Conservation (phyloP, 495 filamentous ascomycete genomes). For the Evansstolkia leycettana region DNA sequence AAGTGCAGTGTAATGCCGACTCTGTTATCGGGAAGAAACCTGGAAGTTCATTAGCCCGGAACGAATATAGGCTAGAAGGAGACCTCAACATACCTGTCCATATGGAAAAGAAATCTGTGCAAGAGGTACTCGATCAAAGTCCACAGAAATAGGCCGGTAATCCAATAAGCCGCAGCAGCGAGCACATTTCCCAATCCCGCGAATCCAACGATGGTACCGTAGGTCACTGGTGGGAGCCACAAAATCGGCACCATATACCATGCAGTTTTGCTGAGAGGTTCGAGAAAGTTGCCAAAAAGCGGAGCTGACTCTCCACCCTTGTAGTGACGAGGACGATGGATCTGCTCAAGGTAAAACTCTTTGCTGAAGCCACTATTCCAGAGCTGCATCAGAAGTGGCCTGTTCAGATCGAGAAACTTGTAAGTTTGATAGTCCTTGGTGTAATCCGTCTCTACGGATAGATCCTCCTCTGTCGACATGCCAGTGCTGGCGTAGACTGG, state of each 20-base stretch:
- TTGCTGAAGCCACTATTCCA: conserved; percentile 83
- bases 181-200: conserved; percentile 38
- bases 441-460: conserved; percentile 74
- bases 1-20: conserved; percentile 86
- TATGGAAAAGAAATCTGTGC: conserved; percentile 88
- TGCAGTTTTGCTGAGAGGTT: conserved; percentile 84
- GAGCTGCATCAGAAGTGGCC: conserved; percentile 77
- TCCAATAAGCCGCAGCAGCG: conserved; percentile 42
- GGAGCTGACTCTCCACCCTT: conserved; percentile 84
- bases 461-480: conserved; percentile 74
- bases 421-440: conserved; percentile 64
- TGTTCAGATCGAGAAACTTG: conserved; percentile 86
- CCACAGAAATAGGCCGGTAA: conserved; percentile 64
- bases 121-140: conserved; percentile 81
- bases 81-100: conserved; percentile 59
- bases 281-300: conserved; percentile 94
- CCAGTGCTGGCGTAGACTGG: conserved; percentile 63
- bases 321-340: conserved; percentile 92
- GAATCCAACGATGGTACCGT: conserved; percentile 57
- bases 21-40: conserved; percentile 84
- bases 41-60: conserved; percentile 18
- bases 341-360: conserved; percentile 89
- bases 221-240: conserved; percentile 76
- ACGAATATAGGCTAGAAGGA: conserved; percentile 1
- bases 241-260: conserved; percentile 81